A percentile compares a stretch with the other conserved stretches of the same genome.
These are phyloP conservation scores for Xerocomellus chrysenteron DNA, from an alignment of 768 basidiomycete species.

Conservation along the genomic window DNA sequence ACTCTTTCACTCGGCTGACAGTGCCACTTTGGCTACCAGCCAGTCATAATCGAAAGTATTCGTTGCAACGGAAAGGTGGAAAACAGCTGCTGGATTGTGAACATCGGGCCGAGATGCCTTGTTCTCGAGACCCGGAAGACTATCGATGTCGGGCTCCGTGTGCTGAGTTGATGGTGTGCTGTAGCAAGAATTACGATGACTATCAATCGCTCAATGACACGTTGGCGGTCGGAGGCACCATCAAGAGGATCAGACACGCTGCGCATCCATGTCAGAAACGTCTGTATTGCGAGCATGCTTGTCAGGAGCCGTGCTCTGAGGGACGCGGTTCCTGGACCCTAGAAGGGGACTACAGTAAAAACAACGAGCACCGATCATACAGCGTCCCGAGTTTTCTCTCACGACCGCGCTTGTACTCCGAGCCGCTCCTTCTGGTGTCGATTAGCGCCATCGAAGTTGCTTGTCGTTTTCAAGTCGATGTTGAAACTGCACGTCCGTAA, in stretches of 20 bases:
- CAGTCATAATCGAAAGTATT: conserved; percentile 45
- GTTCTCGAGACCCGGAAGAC: conserved; percentile 42
- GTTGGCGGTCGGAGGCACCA: not conserved
- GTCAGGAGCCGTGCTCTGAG: conserved; percentile 47
- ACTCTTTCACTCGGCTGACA: not conserved
- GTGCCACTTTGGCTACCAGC: conserved; percentile 37
- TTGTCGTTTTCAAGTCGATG: too few species aligned
- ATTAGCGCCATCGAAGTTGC: too few species aligned
- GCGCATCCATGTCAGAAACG: conserved; percentile 49
- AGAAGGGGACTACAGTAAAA: too few species aligned
- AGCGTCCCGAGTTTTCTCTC: too few species aligned
- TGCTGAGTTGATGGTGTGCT: conserved; percentile 48
- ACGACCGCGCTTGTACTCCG: too few species aligned
- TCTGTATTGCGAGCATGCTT: conserved; percentile 58
- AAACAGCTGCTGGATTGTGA: conserved; percentile 54
- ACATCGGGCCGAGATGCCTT: conserved; percentile 47
- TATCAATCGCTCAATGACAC: conserved; percentile 40
- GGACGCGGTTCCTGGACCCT: too few species aligned
- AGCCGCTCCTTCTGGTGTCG: too few species aligned
- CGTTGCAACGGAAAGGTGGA: conserved; percentile 42
- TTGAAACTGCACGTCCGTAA: too few species aligned
- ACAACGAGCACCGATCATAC: too few species aligned
- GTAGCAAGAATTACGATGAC: conserved; percentile 46
- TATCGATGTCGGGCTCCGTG: conserved; percentile 45
- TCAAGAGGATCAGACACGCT: conserved; percentile 37